Evolutionary conservation across 306 rosid species (phyloP).

Genomic region (Lathyrus aphaca): DNA sequence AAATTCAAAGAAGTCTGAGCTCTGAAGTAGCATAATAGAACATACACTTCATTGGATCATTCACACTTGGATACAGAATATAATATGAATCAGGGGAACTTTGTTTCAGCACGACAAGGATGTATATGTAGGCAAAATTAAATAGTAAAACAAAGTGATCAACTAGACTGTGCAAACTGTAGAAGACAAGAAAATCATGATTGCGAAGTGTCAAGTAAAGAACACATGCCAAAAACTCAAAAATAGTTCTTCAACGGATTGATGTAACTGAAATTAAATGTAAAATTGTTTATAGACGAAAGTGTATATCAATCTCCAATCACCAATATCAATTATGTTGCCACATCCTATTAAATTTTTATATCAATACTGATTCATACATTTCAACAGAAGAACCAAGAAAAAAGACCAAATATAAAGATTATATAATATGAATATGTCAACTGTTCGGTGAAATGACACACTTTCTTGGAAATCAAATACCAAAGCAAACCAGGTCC

Average conservation of each 20-base stretch:
- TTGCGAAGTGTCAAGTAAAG: not conserved
- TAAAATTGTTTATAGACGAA: not conserved
- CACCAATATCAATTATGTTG: slow-evolving; percentile 18
- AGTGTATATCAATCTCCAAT: slow-evolving; percentile 14
- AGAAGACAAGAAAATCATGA: slow-evolving; percentile 23
- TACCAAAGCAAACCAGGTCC: not conserved
- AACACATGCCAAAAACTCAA: slow-evolving; percentile 21
- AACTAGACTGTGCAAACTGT: slow-evolving; percentile 22
- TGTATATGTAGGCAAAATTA: slow-evolving; percentile 5
- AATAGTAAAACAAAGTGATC: slow-evolving; percentile 9
- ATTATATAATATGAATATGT: slow-evolving; percentile 17
- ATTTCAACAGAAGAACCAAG: not conserved
- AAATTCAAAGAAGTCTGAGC: slow-evolving; percentile 23
- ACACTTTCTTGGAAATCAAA: slow-evolving; percentile 1
- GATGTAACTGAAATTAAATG: slow-evolving; percentile 22
- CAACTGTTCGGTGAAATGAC: slow-evolving; percentile 3
- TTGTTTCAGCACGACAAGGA: slow-evolving; percentile 29
- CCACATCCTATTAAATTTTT: slow-evolving; percentile 9
- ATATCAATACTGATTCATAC: slow-evolving; percentile 13
- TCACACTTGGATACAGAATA: slow-evolving; percentile 10
- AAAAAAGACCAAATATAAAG: slow-evolving; percentile 22
- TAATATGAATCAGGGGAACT: not conserved
- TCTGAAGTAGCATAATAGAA: not conserved
- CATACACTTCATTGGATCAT: slow-evolving; percentile 17
- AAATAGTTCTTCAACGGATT: slow-evolving; percentile 5